Base-by-base conservation (phyloP, 495 filamentous ascomycete species). In the Hypoxylon lienhwacheense region DNA sequence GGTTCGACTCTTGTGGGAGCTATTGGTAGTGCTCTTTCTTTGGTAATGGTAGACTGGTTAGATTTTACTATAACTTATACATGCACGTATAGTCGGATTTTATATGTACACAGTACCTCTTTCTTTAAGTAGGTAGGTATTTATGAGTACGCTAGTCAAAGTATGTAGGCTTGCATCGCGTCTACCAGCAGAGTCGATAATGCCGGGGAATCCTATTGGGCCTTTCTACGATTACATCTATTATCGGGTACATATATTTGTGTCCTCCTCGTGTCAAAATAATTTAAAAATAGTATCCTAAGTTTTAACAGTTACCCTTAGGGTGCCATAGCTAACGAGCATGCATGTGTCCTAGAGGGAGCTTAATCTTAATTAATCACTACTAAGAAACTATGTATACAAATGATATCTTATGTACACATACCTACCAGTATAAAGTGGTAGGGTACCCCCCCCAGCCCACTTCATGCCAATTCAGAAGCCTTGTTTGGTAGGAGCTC, bases 361-460 rank as follows among this genome's bases (percentile, higher is more conserved):
- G 40, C 17, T 28, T 46, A 42, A 36, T 48, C 55, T 59, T 59
- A 49, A 44, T 49, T 53, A 59, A 19, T 44, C 55, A 49, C 40
- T 35, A 34, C 10, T 16, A 7, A 21, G 31, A n/a, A n/a, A n/a
- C n/a, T n/a, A n/a, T n/a, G 20, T 14, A 34, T 16, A 6, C n/a
- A 43, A 16, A 19, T 12, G 21, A 17, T n/a, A 35, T 29, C 0
- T 43, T n/a, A 31, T 7, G 41, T 32, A 44, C 11, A 16, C 6
- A 10, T 28, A 28, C 25, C 25, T 28, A 28, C 25, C 10, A 28
- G 25, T 10, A 28, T 28, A 10, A 5, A 53, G 31, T 45, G 44
- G 46, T 20, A n/a, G n/a, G n/a, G n/a, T n/a, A n/a, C 45, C 37
- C 32, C 45, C 49, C 53, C 53, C 53, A 45, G 46, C 53, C 45